These are phyloP conservation scores for Plasmodium vinckei DNA, from an alignment of 169 alveolate species.

Conservation along the genomic window DNA sequence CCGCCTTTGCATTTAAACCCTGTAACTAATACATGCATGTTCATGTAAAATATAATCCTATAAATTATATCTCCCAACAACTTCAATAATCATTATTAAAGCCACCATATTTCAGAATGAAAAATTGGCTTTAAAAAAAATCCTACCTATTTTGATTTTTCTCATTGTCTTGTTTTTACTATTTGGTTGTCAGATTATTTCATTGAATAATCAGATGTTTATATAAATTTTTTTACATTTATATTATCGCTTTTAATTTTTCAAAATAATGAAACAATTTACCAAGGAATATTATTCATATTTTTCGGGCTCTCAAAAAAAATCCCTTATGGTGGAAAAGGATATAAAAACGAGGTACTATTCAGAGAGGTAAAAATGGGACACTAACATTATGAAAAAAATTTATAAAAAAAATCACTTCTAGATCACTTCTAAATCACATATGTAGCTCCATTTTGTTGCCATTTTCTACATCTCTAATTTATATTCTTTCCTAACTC, in stretches of 20 bases:
- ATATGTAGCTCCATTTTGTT: not conserved
- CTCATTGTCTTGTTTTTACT: too few relatives aligned
- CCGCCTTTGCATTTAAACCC: too few relatives aligned
- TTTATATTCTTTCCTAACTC: not conserved
- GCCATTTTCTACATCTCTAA: not conserved
- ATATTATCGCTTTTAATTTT: not conserved
- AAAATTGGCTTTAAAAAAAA: too few relatives aligned
- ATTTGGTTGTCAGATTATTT: not conserved
- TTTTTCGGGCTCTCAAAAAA: slow-evolving; percentile 21
- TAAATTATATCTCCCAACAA: too few relatives aligned
- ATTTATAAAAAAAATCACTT: not conserved
- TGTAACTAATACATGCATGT: too few relatives aligned
- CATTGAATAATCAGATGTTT: not conserved
- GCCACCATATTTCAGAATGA: too few relatives aligned
- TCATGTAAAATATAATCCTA: too few relatives aligned
- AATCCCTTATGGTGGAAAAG: slow-evolving; percentile 34
- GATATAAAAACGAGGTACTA: slow-evolving; percentile 71
- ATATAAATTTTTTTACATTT: not conserved
- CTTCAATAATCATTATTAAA: too few relatives aligned
- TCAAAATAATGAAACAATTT: slow-evolving; percentile 41
- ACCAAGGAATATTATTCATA: slow-evolving; percentile 38
- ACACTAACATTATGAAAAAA: not conserved
- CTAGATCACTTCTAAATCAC: not conserved
- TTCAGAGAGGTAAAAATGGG: not conserved
- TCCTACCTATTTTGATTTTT: too few relatives aligned